Evolutionary conservation across 176 grass and related monocot species (phyloP).

Genomic region (Luzula sylvatica): DNA sequence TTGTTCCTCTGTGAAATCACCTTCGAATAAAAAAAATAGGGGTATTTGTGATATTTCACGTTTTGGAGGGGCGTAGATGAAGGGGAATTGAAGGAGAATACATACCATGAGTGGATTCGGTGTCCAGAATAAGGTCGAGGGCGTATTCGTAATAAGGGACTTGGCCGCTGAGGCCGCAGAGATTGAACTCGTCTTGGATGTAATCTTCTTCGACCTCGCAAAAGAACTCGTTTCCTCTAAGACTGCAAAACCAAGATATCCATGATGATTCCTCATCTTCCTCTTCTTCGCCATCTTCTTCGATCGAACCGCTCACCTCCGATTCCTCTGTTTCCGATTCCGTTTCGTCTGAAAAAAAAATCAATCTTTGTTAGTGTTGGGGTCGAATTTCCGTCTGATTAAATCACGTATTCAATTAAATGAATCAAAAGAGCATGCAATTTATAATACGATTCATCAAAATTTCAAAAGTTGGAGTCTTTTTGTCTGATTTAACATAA

Average conservation of each 20-base stretch:
- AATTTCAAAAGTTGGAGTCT: background rate
- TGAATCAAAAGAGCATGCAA: constrained; percentile 18
- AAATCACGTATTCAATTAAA: constrained; percentile 6
- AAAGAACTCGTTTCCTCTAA: constrained; percentile 75
- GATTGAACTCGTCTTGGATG: constrained; percentile 85
- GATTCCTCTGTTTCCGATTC: constrained; percentile 82
- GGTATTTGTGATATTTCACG: too few relatives aligned
- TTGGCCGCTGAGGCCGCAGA: constrained; percentile 61
- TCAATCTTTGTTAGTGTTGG: too few relatives aligned
- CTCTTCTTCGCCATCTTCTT: constrained; percentile 39
- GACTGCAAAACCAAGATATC: constrained; percentile 86
- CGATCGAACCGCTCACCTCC: constrained; percentile 59
- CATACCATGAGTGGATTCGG: constrained; percentile 68
- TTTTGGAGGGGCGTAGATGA: too few relatives aligned
- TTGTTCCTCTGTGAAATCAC: constrained; percentile 81
- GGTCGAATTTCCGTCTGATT: too few relatives aligned
- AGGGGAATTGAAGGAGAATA: constrained; percentile 5
- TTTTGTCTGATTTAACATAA: background rate
- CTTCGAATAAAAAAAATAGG: constrained; percentile 19
- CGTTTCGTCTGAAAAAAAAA: constrained; percentile 18
- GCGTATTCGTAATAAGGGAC: constrained; percentile 86
- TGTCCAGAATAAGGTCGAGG: constrained; percentile 74
- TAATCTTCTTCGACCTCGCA: constrained; percentile 81
- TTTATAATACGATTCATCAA: constrained; percentile 1
- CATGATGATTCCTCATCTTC: constrained; percentile 79